Conservation (phyloP, 2,329 filamentous ascomycete genomes). For the Fusarium oxysporum region DNA sequence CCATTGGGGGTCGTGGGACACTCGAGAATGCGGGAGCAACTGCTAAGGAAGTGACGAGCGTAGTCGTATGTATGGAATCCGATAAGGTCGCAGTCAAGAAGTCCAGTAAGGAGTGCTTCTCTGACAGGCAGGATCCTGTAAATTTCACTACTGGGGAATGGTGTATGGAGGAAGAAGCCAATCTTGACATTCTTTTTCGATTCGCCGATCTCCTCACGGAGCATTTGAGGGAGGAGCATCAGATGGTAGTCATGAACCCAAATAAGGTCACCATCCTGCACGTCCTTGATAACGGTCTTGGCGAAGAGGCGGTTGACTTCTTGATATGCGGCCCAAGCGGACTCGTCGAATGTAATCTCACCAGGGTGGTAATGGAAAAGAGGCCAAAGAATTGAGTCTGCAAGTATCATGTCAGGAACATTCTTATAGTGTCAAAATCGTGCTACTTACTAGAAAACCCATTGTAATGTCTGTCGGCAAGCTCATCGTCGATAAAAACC, state of each 20-base stretch:
- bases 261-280: slow-evolving; percentile 92
- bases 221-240: slow-evolving; percentile 95
- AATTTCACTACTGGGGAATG: slow-evolving; percentile 96
- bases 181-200: slow-evolving; percentile 94
- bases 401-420: slow-evolving; percentile 17
- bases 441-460: slow-evolving; percentile 86
- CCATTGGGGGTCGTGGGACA: slow-evolving; percentile 89
- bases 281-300: slow-evolving; percentile 85
- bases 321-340: slow-evolving; percentile 91
- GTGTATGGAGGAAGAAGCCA: slow-evolving; percentile 97
- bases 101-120: slow-evolving; percentile 85
- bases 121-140: slow-evolving; percentile 95
- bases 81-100: slow-evolving; percentile 93
- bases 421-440: background rate
- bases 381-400: slow-evolving; percentile 97
- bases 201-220: slow-evolving; percentile 86
- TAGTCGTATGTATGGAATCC: slow-evolving; percentile 99
- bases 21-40: slow-evolving; percentile 90
- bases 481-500: slow-evolving; percentile 92
- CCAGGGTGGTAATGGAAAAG: slow-evolving; percentile 99
- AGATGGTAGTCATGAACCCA: slow-evolving; percentile 99
- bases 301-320: slow-evolving; percentile 95
- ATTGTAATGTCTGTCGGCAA: slow-evolving; percentile 96
- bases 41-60: slow-evolving; percentile 95
- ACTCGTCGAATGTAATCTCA: slow-evolving; percentile 97